Percentiles rank a stretch among this genome's conserved stretches.
phyloP scores from a whole-genome alignment of 139 green algal genomes.

The Chlorokybus atmophyticus region DNA sequence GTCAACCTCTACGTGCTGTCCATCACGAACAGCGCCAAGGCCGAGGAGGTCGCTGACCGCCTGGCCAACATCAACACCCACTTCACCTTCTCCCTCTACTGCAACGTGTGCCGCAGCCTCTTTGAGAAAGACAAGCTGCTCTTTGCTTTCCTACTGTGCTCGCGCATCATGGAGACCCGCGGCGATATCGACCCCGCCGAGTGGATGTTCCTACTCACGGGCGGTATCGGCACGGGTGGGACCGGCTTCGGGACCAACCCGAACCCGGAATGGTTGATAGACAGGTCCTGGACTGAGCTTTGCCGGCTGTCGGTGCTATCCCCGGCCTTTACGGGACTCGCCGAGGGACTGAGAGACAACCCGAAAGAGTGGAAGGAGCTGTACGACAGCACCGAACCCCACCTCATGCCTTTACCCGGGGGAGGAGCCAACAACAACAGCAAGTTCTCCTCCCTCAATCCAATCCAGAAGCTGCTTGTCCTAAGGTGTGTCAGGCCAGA shows the following conservation, averaged over 20 bases:
- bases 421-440: no score
- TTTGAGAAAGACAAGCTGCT: slow-evolving; percentile 42
- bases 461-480: slow-evolving; percentile 23
- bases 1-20: slow-evolving; percentile 34
- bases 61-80: slow-evolving; percentile 23
- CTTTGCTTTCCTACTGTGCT: slow-evolving; percentile 28
- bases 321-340: slow-evolving; percentile 10
- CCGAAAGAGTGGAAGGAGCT: slow-evolving; percentile 15
- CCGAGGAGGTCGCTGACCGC: slow-evolving; percentile 36
- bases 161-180: slow-evolving; percentile 24
- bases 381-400: slow-evolving; percentile 19
- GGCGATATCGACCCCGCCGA: slow-evolving; percentile 44
- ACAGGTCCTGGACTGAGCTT: slow-evolving; percentile 40
- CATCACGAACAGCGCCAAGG: slow-evolving; percentile 11
- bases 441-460: background rate
- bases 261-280: slow-evolving; percentile 45
- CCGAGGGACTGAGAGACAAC: slow-evolving; percentile 4
- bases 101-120: slow-evolving; percentile 32
- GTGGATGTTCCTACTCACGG: slow-evolving; percentile 62
- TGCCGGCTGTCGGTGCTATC: slow-evolving; percentile 16
- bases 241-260: slow-evolving; percentile 37
- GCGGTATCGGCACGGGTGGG: slow-evolving; percentile 7
- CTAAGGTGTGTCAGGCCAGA: slow-evolving; percentile 28
- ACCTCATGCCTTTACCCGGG: slow-evolving; percentile 12
- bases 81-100: slow-evolving; percentile 36